Conservation (phyloP, 2,329 filamentous ascomycete genomes). For the Clonostachys sp. region DNA sequence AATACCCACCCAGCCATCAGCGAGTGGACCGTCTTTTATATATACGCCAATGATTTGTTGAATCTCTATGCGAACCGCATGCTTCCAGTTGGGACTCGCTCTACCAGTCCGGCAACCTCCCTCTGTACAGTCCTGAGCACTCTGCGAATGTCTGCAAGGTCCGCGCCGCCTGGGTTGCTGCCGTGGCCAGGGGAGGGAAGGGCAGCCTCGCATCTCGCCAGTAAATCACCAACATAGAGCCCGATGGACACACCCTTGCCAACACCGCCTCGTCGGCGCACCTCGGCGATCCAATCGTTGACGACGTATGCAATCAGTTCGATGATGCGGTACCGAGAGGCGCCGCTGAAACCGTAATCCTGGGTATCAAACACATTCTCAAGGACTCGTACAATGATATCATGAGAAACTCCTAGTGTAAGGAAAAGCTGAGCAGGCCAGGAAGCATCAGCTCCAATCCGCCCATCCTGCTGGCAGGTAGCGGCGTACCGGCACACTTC, state of each 20-base stretch:
- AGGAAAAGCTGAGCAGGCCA: conserved; percentile 56
- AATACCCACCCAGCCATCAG: too few relatives aligned
- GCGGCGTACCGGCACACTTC: conserved; percentile 60
- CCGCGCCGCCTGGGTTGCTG: conserved; percentile 37
- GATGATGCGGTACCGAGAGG: conserved; percentile 42
- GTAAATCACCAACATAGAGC: conserved; percentile 42
- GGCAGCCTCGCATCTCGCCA: conserved; percentile 43
- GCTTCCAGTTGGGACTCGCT: conserved; percentile 33
- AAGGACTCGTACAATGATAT: conserved; percentile 50
- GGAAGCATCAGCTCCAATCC: conserved; percentile 49
- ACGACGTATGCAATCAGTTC: conserved; percentile 49
- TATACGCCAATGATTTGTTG: too few relatives aligned
- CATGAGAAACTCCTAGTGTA: conserved; percentile 49
- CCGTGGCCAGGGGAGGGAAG: conserved; percentile 31
- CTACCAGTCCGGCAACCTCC: conserved; percentile 36
- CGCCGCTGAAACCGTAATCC: conserved; percentile 53
- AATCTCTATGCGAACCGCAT: conserved; percentile 18
- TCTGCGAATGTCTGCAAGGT: conserved; percentile 36
- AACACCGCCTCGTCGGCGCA: conserved; percentile 38
- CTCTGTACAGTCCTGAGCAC: conserved; percentile 35
- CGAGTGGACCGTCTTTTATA: too few relatives aligned
- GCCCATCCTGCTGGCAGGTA: conserved; percentile 52
- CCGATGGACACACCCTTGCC: conserved; percentile 31
- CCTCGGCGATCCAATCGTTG: conserved; percentile 42
- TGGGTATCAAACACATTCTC: conserved; percentile 55